Evolutionary conservation across 2,329 filamentous ascomycete species (phyloP).

Genomic region (Cladophialophora psammophila): DNA sequence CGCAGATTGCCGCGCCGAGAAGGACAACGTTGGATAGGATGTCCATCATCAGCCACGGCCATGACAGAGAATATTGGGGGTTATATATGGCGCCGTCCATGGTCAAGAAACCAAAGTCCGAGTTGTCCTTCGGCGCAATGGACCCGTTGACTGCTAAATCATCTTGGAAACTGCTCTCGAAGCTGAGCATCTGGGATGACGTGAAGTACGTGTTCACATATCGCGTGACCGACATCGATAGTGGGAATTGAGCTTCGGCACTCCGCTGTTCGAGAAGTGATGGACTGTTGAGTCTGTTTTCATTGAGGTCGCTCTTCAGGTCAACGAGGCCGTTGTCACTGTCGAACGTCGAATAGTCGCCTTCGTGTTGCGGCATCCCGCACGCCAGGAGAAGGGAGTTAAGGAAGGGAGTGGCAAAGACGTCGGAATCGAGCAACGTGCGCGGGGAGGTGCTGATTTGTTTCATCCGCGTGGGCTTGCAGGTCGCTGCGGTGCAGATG

Average conservation of each 20-base stretch:
- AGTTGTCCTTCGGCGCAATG: constrained; percentile 7
- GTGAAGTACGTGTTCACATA: constrained; percentile 33
- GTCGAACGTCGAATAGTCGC: constrained; percentile 10
- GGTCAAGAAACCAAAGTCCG: constrained; percentile 10
- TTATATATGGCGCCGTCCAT: constrained; percentile 27
- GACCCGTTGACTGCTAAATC: constrained; percentile 5
- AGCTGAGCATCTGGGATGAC: constrained; percentile 17
- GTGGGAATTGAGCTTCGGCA: constrained; percentile 1
- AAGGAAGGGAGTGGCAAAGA: constrained; percentile 27
- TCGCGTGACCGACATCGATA: constrained; percentile 18
- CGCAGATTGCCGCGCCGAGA: constrained; percentile 12
- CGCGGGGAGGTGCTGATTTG: constrained; percentile 26
- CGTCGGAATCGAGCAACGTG: constrained; percentile 30
- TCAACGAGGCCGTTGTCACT: constrained; percentile 14
- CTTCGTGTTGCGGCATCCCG: constrained; percentile 13
- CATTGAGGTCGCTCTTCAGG: constrained; percentile 3
- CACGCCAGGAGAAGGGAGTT: constrained; percentile 17
- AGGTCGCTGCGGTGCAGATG: constrained; percentile 20
- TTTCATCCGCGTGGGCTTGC: constrained; percentile 22
- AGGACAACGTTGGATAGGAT: constrained; percentile 25
- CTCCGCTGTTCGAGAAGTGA: not conserved
- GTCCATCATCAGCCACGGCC: constrained; percentile 28
- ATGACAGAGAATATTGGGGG: constrained; percentile 25
- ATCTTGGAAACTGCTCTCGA: constrained; percentile 11
- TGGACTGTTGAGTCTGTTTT: not conserved